phyloP scores from a whole-genome alignment of 2,329 filamentous ascomycete species.

The Phaeoacremonium minimum region DNA sequence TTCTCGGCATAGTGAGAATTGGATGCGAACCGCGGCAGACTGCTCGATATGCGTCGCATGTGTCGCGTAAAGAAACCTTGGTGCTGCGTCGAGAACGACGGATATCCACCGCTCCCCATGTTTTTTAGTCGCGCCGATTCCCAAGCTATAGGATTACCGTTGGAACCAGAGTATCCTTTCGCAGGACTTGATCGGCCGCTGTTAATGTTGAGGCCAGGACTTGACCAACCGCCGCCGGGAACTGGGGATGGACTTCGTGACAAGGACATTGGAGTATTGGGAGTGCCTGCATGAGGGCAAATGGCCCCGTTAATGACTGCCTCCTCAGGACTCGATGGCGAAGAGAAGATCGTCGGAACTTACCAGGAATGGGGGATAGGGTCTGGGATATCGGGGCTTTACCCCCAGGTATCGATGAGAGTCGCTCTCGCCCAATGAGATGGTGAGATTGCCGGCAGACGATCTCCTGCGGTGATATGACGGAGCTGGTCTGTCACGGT shows the following conservation, averaged over 20 bases:
- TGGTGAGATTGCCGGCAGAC: slow-evolving; percentile 28
- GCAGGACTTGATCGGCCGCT: slow-evolving; percentile 67
- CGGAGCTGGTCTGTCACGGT: slow-evolving; percentile 41
- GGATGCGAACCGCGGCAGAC: slow-evolving; percentile 68
- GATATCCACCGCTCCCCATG: slow-evolving; percentile 63
- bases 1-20: slow-evolving; percentile 63
- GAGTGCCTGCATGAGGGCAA: slow-evolving; percentile 39
- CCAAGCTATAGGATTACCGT: slow-evolving; percentile 67
- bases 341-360: slow-evolving; percentile 21
- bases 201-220: slow-evolving; percentile 70
- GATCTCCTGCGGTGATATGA: slow-evolving; percentile 48
- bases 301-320: not conserved
- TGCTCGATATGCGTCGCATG: slow-evolving; percentile 75
- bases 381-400: slow-evolving; percentile 29
- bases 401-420: slow-evolving; percentile 29
- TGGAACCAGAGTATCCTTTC: slow-evolving; percentile 43
- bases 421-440: slow-evolving; percentile 24
- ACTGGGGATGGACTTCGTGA: slow-evolving; percentile 85
- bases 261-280: slow-evolving; percentile 67
- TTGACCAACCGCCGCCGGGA: slow-evolving; percentile 83
- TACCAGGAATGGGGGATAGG: slow-evolving; percentile 55
- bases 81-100: slow-evolving; percentile 75
- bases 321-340: not conserved
- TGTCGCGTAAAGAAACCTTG: slow-evolving; percentile 85
- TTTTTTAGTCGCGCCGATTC: slow-evolving; percentile 76